Evolutionary conservation across 371 early-diverging fungal genomes (phyloP), one percentile per base, ranked within the genome.

Genomic region (Mortierella sp.): DNA sequence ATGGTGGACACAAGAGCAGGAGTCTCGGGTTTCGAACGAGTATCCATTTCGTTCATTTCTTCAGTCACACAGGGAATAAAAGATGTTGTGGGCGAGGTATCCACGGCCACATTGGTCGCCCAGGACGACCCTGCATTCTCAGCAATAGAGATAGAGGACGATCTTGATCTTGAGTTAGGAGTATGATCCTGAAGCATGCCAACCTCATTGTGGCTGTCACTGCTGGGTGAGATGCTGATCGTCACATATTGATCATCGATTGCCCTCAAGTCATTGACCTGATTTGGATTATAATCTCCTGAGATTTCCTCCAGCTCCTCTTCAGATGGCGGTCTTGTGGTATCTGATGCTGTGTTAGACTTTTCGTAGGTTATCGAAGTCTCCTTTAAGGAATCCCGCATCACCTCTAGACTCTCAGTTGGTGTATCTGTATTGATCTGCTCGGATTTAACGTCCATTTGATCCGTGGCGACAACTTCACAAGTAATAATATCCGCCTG

Each of bases 41-140:
- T 16, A 2, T 73, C 74, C 8, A 38, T 7, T 2, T 67, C 68
- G 0, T 6, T n/a, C 66, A 72, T 65, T 41, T 73, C 63, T 21
- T 47, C 67, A 22, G 68, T 61, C 0, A 24, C 22, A 13, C 73
- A 67, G 16, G 58, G 74, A 1, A 67, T 50, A 57, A 58, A 67
- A 4, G 74, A 58, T 22, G 52, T 22, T 13, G 32, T 32, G 8
- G 74, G 55, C 1, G 65, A 64, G 10, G 60, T 16, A 48, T 52
- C 50, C 1, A 63, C 16, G n/a, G 40, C 62, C 41, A 48, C 47
- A 28, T 21, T 38, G n/a, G 15, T 21, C 38, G 28, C 16, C 28
- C 52, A 57, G 24, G 33, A 32, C 9, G 57, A 32, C 16, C 57
- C 57, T 24, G 57, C 3, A 19, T 57, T 24, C 9, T 9, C 47